Evolutionary conservation across 2,329 filamentous ascomycete species (phyloP).

Genomic region (Hypoxylon sp.): DNA sequence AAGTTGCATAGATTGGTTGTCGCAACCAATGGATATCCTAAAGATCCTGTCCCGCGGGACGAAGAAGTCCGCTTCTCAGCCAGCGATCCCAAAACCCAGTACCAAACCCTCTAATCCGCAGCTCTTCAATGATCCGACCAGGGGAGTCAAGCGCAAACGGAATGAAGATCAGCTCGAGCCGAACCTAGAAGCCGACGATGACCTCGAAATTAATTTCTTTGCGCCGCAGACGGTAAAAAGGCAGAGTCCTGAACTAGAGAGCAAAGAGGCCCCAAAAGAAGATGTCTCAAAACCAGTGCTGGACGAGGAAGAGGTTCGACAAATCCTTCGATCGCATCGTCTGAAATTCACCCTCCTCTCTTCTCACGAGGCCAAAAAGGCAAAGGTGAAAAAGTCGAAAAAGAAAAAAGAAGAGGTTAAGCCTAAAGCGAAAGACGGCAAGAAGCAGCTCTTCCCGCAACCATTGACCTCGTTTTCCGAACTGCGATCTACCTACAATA

Average conservation of each 20-base stretch:
- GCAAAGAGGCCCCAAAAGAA: constrained; percentile 41
- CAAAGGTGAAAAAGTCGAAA: constrained; percentile 69
- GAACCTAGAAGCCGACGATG: constrained; percentile 54
- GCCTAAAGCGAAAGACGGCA: constrained; percentile 66
- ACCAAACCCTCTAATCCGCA: constrained; percentile 74
- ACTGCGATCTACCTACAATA: constrained; percentile 78
- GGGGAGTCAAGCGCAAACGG: constrained; percentile 71
- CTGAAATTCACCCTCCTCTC: constrained; percentile 87
- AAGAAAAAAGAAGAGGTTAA: constrained; percentile 64
- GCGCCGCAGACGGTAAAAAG: constrained; percentile 61
- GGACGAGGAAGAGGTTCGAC: constrained; percentile 79
- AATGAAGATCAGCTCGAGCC: constrained; percentile 55
- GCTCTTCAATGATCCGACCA: constrained; percentile 72
- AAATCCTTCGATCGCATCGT: constrained; percentile 83
- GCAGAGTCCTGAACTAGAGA: constrained; percentile 43
- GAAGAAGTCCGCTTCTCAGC: constrained; percentile 67
- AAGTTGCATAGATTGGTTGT: constrained; percentile 7
- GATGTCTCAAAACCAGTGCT: constrained; percentile 60
- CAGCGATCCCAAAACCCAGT: constrained; percentile 52
- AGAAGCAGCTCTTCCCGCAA: constrained; percentile 79
- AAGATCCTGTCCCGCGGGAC: constrained; percentile 80
- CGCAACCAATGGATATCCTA: constrained; percentile 75
- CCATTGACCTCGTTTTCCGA: constrained; percentile 84
- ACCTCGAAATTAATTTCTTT: constrained; percentile 70
- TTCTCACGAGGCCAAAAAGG: constrained; percentile 60